Conservation (phyloP, 176 grass and related monocot species). For the Musa beccarii region DNA sequence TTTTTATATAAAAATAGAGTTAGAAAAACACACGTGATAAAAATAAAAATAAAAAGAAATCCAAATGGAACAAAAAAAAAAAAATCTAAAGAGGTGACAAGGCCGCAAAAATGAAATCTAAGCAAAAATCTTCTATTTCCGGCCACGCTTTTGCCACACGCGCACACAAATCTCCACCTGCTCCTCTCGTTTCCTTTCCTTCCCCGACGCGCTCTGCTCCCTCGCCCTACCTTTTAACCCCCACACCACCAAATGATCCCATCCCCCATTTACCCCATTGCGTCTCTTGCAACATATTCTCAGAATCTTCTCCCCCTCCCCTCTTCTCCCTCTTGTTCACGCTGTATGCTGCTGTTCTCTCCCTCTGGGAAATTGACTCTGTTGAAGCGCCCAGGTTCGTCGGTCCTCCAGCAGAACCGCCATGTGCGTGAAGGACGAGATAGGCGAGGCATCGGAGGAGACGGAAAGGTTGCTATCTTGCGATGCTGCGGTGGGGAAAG, state of each 20-base stretch:
- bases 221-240: background rate
- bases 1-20: too few species aligned
- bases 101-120: too few species aligned
- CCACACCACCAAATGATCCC: background rate
- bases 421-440: slow-evolving; percentile 71
- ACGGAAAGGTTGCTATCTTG: slow-evolving; percentile 35
- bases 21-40: too few species aligned
- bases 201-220: background rate
- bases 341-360: too few species aligned
- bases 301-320: slow-evolving; percentile 23
- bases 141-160: slow-evolving; percentile 10
- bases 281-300: slow-evolving; percentile 6
- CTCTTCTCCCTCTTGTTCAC: background rate
- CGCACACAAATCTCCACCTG: background rate
- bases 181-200: too few species aligned
- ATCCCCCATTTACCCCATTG: background rate
- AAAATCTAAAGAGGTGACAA: too few species aligned
- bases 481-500: slow-evolving; percentile 30
- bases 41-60: too few species aligned
- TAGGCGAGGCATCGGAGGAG: slow-evolving; percentile 28
- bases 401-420: background rate
- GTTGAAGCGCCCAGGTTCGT: background rate
- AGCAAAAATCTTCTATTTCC: background rate
- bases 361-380: background rate
- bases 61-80: too few species aligned